Evolutionary conservation across 805 yeast species (phyloP), one percentile per base, ranked within the genome.

Genomic region (Spathaspora passalidarum): DNA sequence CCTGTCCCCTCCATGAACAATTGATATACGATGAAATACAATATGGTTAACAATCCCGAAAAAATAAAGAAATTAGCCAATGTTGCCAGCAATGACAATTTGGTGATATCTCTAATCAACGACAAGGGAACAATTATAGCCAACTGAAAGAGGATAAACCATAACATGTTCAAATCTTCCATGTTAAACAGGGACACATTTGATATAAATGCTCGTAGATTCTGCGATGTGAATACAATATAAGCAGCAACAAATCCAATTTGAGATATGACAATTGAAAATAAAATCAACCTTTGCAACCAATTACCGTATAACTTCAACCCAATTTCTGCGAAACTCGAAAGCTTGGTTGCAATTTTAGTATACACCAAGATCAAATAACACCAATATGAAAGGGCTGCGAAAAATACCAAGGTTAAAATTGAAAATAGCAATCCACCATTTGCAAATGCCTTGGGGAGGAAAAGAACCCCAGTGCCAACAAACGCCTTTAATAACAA

Each of bases 241-340:
- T 87, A 87, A 0, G 94, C 88, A 13, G 88, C 88, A 8, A 85
- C 86, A 59, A 87, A 87, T 0, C 95, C 95, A 46, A 87, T 66
- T 60, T 87, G 95, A 0, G 92, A 82, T 11, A 85, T 55, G 10
- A 84, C 78, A 45, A 87, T 76, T 1, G 92, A 84, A 11, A 72
- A 56, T 37, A 86, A 63, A 46, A 87, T 87, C 42, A 84, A 60
- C 39, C 74, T 66, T 59, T 82, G 88, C 71, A 87, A 70, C 76
- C 82, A 78, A 2, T 62, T 61, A 1, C 94, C 94, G 60, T 81
- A 86, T 20, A 85, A 64, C 38, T 66, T 74, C 20, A 62, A 54
- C 2, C 94, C 95, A 42, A 86, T 82, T 47, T 86, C 94, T 53
- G 88, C 88, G 65, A 87, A 87, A n/a, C 91, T 81, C 0, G 87